These are phyloP conservation scores for Zygoascus sp. DNA, from an alignment of 1,139 yeast genomes.

Conservation along the genomic window DNA sequence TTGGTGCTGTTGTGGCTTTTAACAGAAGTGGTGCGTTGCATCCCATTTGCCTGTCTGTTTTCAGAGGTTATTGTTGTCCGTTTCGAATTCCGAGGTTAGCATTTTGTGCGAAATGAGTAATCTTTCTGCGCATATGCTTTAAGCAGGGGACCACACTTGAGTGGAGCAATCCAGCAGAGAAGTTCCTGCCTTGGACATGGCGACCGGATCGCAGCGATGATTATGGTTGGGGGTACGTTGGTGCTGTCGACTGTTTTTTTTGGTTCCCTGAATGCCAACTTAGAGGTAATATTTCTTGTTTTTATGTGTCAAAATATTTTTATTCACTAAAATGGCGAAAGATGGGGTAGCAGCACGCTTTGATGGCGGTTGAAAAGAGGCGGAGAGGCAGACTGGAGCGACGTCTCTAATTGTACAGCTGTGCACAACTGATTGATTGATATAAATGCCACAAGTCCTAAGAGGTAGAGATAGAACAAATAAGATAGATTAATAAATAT, in stretches of 20 bases:
- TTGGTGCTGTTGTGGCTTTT: slow-evolving; percentile 31
- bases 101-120: slow-evolving; percentile 31
- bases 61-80: slow-evolving; percentile 31
- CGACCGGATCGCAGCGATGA: slow-evolving; percentile 33
- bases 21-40: slow-evolving; percentile 27
- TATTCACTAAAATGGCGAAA: too few species aligned
- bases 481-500: too few species aligned
- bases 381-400: too few species aligned
- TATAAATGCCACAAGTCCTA: too few species aligned
- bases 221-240: slow-evolving; percentile 17
- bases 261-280: too few species aligned
- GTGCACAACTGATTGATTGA: too few species aligned
- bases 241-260: slow-evolving; percentile 25
- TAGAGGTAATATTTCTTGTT: too few species aligned
- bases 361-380: too few species aligned
- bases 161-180: slow-evolving; percentile 39
- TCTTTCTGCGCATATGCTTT: slow-evolving; percentile 29
- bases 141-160: slow-evolving; percentile 31
- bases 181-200: slow-evolving; percentile 33
- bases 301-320: too few species aligned
- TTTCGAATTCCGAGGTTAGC: slow-evolving; percentile 36
- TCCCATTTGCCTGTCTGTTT: slow-evolving; percentile 17
- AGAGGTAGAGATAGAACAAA: too few species aligned
- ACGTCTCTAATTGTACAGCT: too few species aligned
- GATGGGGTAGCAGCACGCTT: too few species aligned